Percentiles rank a stretch among this genome's conserved stretches.
These are phyloP conservation scores for Bipolaris oryzae DNA, from an alignment of 2,329 filamentous ascomycete species.

Conservation along the genomic window DNA sequence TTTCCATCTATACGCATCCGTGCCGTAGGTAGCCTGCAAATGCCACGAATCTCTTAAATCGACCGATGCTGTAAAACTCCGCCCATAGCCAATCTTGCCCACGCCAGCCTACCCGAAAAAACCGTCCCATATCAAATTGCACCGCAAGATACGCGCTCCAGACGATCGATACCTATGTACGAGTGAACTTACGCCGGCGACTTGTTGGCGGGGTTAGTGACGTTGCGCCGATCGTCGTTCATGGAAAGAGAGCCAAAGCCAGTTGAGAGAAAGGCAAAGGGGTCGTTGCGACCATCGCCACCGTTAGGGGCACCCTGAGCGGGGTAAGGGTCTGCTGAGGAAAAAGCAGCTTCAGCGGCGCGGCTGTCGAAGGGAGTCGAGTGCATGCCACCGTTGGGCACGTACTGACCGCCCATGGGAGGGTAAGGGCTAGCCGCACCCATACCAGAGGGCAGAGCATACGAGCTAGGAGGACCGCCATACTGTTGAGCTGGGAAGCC, in stretches of 20 bases:
- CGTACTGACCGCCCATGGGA: conserved; percentile 75
- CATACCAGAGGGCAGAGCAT: conserved; percentile 84
- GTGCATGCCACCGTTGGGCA: conserved; percentile 77
- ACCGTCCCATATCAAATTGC: conserved; percentile 43
- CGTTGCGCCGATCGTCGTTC: conserved; percentile 61
- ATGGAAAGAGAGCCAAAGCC: conserved; percentile 76
- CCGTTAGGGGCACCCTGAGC: conserved; percentile 75
- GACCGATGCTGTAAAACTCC: conserved; percentile 47
- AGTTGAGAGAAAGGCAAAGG: conserved; percentile 78
- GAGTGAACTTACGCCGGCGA: conserved; percentile 46
- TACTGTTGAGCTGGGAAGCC: conserved; percentile 75
- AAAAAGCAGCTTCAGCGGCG: conserved; percentile 92
- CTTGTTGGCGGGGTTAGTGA: conserved; percentile 47
- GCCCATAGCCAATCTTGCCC: conserved; percentile 43
- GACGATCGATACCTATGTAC: conserved; percentile 46
- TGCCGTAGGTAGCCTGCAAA: conserved; percentile 45
- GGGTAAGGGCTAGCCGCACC: conserved; percentile 81
- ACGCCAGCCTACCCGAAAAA: conserved; percentile 45
- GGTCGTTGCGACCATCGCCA: conserved; percentile 69
- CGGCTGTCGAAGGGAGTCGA: conserved; percentile 91
- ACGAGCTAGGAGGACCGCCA: conserved; percentile 84
- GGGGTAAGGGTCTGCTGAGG: conserved; percentile 81
- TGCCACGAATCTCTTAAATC: conserved; percentile 47
- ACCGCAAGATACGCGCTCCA: conserved; percentile 42
- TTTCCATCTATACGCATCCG: conserved; percentile 48